Base-by-base conservation (phyloP, 495 filamentous ascomycete species). In the Aspergillus diversus region DNA sequence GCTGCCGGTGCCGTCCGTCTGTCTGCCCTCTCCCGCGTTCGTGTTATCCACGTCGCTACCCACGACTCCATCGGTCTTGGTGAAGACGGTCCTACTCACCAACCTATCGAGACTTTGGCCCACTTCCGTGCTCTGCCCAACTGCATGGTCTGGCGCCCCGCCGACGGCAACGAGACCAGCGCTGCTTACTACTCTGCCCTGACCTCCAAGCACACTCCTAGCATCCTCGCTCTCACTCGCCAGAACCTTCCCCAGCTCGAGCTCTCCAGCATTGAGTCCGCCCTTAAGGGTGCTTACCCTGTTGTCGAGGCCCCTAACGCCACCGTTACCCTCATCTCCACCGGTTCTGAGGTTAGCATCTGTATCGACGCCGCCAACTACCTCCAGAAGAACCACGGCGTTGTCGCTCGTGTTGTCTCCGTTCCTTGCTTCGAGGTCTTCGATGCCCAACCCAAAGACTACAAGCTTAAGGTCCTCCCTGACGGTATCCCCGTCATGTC, bases 71-170 rank as follows among this genome's bases (percentile, higher is more conserved):
- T 99, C 73, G 95, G 95, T 84, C 91, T 99, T 64, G 95, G 95
- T 78, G 96, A 99, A 82, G 95, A 99, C 73, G 95, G 95, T 60
- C 95, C 95, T 61, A 99, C 95, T 57, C 95, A 99, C 83, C 95
- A 99, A 85, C 95, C 95, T 73, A 96, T 99, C 72, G 95, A 99
- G 87, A 97, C 92, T n/a, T 88, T 99, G 53, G 90, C 95, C 64
- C 95, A 99, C 81, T 98, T 98, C 92, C 95, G 95, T 78, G 96
- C 96, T 60, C 86, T 98, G 67, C 95, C 95, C 68, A 99, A 99
- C 90, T 92, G 90, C 86, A 97, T 98, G 95, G 96, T 98, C 71
- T 99, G 95, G 95, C 95, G 95, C 74, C 95, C 95, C 62, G 95
- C 95, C 61, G 95, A 99, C 73, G 95, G 95, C 68, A 99, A 99